Percentiles rank a stretch among this genome's conserved stretches.
These are phyloP conservation scores for Lachnellula suecica DNA, from an alignment of 2,329 filamentous ascomycete species.

Conservation along the genomic window DNA sequence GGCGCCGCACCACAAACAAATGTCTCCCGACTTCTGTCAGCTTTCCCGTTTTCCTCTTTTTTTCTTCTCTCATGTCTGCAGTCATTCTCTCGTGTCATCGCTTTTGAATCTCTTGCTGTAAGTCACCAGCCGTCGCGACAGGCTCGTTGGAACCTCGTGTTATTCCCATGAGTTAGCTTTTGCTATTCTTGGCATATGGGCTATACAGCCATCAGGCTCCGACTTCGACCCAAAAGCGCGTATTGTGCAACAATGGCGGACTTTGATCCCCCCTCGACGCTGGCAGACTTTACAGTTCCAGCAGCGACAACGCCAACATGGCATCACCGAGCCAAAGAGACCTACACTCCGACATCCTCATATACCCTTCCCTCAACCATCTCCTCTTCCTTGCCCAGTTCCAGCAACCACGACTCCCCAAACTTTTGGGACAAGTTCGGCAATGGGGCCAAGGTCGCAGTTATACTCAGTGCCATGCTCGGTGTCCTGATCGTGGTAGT, in stretches of 20 bases:
- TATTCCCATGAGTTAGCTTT: neutral
- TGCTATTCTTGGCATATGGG: neutral
- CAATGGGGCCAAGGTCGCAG: slow-evolving; percentile 8
- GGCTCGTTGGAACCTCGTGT: neutral
- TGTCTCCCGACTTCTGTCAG: neutral
- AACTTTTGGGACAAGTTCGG: slow-evolving; percentile 6
- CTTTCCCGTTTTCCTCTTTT: neutral
- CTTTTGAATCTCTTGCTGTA: neutral
- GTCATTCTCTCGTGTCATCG: neutral
- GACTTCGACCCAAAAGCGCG: too few species aligned
- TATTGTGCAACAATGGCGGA: neutral
- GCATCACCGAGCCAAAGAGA: neutral
- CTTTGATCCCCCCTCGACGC: neutral
- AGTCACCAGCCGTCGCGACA: neutral
- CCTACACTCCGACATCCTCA: neutral
- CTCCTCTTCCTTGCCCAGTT: neutral
- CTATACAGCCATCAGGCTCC: neutral
- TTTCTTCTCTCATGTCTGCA: neutral
- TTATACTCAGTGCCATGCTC: slow-evolving; percentile 5
- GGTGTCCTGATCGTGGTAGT: slow-evolving; percentile 13
- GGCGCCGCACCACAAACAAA: too few species aligned
- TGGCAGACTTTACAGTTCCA: neutral
- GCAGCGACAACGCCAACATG: neutral
- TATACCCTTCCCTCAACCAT: neutral
- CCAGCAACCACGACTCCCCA: neutral